These are phyloP conservation scores for Coemansia sp. DNA, from an alignment of 192 early-diverging fungal species.

Conservation along the genomic window DNA sequence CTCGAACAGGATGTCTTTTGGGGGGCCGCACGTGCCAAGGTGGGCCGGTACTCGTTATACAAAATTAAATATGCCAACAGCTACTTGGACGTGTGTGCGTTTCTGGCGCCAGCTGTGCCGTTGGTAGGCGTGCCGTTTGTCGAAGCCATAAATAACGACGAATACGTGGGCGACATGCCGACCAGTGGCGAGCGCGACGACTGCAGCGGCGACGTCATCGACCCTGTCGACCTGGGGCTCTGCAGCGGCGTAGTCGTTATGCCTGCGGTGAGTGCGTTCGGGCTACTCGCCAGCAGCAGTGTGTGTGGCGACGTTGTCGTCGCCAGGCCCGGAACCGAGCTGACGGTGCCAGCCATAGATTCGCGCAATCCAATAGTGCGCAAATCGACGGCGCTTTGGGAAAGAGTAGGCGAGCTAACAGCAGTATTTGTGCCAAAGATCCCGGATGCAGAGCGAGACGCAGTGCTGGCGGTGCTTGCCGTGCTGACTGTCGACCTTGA, in stretches of 20 bases:
- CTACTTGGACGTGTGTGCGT: too few species aligned
- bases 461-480: background rate
- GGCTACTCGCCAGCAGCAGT: background rate
- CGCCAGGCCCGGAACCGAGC: too few species aligned
- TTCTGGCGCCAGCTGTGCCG: background rate
- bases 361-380: background rate
- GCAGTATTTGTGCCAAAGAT: background rate
- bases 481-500: too few species aligned
- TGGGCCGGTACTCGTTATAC: too few species aligned
- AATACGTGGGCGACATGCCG: constrained; percentile 41
- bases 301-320: background rate
- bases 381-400: background rate
- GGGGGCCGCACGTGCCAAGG: too few species aligned
- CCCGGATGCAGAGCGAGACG: background rate
- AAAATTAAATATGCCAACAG: too few species aligned
- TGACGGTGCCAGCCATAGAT: too few species aligned
- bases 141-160: constrained; percentile 21
- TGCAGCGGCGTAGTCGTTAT: background rate
- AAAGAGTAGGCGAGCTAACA: background rate
- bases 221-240: background rate
- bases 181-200: constrained; percentile 8
- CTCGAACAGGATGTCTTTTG: too few species aligned
- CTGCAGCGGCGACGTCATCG: background rate
- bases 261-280: background rate
- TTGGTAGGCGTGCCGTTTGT: background rate